Evolutionary conservation across 2,329 filamentous ascomycete genomes (phyloP), one percentile per base, ranked within the genome.

Genomic region (Fusarium hainanense): DNA sequence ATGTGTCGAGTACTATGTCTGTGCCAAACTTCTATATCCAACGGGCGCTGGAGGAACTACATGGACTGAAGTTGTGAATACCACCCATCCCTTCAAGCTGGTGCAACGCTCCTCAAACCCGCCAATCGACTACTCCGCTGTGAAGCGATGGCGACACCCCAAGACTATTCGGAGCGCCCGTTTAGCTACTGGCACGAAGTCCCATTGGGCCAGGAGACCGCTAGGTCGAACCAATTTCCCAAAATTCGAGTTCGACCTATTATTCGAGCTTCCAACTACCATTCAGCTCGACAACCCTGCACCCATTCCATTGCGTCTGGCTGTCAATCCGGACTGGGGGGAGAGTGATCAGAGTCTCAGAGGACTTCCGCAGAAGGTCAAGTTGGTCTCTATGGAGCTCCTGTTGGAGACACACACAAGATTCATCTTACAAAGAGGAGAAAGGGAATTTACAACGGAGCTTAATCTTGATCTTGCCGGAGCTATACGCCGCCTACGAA

Each of bases 171-270:
- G 51, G 1, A 75, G 71, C 2, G 70, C 77, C 12, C 76, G 75
- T 6, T 68, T 83, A 0, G 27, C 78, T 0, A 79, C 80, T 0
- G 78, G 76, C 0, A 76, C 76, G 71, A 72, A 76, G 21, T 76
- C 71, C 13, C 77, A 80, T 48, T 80, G 75, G 55, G 72, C 75
- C 1, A 76, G 75, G 11, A 75, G 76, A 34, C 50, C 80, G 4
- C 77, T 82, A 7, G 64, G 65, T 4, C 75, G 76, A 1, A 76
- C 78, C 13, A 79, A 75, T n/a, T 74, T 80, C 1, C 81, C 81
- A 0, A 34, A 51, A 2, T 74, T 81, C 4, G 30, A 23, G 0
- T 81, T 76, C 41, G 55, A 65, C 0, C 20, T 80, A 1, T 54
- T 76, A 8, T 51, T 79, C 3, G 64, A 72, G 3, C 65, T 70